phyloP scores from a whole-genome alignment of 2,329 filamentous ascomycete genomes.

The Beauveria sp. region DNA sequence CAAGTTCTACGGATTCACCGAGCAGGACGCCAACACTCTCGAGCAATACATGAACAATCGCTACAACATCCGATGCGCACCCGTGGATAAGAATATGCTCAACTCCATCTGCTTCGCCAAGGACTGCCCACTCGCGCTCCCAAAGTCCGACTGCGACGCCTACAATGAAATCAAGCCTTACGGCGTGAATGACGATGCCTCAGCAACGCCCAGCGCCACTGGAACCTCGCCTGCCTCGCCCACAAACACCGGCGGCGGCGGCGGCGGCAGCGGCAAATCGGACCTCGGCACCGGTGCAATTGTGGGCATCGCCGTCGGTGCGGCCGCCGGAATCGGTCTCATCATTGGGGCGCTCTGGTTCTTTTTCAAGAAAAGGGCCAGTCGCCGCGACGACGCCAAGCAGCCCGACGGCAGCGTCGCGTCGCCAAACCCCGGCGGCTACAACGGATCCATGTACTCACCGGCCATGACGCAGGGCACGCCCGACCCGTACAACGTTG shows the following conservation, averaged over 20 bases:
- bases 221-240: not conserved
- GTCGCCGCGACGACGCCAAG: not conserved
- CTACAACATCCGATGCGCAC: slow-evolving; percentile 23
- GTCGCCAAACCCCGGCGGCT: not conserved
- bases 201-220: not conserved
- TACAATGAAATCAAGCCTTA: slow-evolving; percentile 19
- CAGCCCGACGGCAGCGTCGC: not conserved
- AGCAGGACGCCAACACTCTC: slow-evolving; percentile 18
- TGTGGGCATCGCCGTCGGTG: slow-evolving; percentile 3
- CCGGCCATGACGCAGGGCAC: slow-evolving; percentile 1
- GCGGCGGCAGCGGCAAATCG: not conserved
- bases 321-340: not conserved
- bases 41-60: slow-evolving; percentile 18
- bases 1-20: slow-evolving; percentile 21
- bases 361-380: not conserved
- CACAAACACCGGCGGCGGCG: not conserved
- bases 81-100: slow-evolving; percentile 17
- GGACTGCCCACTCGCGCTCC: slow-evolving; percentile 21
- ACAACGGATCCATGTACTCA: slow-evolving; percentile 3
- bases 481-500: not conserved
- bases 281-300: slow-evolving; percentile 2
- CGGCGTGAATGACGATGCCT: not conserved
- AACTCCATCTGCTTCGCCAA: slow-evolving; percentile 20
- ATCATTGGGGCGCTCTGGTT: not conserved
- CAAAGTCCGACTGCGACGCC: slow-evolving; percentile 19